Percentiles rank a stretch among this genome's conserved stretches.
These are phyloP conservation scores for Stylosanthes scabra DNA, from an alignment of 331 rosid species.

Conservation along the genomic window DNA sequence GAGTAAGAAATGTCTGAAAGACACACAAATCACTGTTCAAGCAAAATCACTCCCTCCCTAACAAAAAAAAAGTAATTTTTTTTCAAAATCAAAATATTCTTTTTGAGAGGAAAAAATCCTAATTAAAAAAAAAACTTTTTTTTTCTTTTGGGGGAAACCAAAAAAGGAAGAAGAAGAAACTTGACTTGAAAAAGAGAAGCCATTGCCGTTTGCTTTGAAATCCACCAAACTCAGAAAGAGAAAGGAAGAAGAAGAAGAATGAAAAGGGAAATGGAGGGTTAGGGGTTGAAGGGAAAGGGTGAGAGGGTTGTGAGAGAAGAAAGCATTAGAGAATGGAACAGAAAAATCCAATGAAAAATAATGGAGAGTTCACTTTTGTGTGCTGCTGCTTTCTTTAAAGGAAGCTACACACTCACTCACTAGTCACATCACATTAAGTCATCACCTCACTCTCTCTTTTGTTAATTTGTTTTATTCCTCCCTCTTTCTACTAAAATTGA, in stretches of 20 bases:
- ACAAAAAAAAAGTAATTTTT: too few relatives aligned
- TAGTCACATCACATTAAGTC: too few relatives aligned
- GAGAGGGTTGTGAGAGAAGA: too few relatives aligned
- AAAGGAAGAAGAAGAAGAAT: conserved; percentile 10
- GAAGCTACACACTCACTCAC: too few relatives aligned
- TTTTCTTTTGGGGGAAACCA: too few relatives aligned
- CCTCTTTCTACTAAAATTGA: not conserved
- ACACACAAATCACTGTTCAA: too few relatives aligned
- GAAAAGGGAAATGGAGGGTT: not conserved
- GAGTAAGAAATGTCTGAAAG: too few relatives aligned
- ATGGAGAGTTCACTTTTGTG: conserved; percentile 1
- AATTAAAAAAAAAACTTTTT: not conserved
- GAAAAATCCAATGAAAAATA: not conserved
- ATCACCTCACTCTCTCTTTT: not conserved
- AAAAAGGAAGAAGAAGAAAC: too few relatives aligned
- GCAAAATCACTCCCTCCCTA: too few relatives aligned
- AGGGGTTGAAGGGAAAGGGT: too few relatives aligned
- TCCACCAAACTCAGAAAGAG: not conserved
- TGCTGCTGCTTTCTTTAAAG: too few relatives aligned
- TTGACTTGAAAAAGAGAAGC: conserved; percentile 15
- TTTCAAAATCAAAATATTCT: conserved; percentile 22
- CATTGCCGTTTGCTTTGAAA: conserved; percentile 32
- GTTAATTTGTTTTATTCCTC: not conserved
- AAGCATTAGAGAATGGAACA: not conserved
- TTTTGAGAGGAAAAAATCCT: conserved; percentile 3